A percentile compares a stretch with the other conserved stretches of the same genome.
phyloP scores from a whole-genome alignment of 1,284 basidiomycete species.

The Trametes sp. region DNA sequence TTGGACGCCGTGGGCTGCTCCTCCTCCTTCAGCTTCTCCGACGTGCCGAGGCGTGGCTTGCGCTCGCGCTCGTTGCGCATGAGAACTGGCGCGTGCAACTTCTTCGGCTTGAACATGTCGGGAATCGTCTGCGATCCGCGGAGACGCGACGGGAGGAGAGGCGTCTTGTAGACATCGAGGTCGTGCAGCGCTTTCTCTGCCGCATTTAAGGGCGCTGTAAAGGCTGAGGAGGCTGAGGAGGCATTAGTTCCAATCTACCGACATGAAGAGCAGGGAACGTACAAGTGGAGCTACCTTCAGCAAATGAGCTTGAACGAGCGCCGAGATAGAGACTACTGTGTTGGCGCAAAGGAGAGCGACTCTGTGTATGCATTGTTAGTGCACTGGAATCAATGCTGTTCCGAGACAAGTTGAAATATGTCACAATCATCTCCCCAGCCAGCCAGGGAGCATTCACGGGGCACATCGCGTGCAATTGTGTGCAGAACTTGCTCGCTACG shows the following conservation, averaged over 20 bases:
- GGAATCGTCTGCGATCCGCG: slow-evolving; percentile 59
- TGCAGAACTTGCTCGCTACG: no score
- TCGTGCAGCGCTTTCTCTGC: slow-evolving; percentile 73
- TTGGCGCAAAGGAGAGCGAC: slow-evolving; percentile 52
- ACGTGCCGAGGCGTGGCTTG: slow-evolving; percentile 46
- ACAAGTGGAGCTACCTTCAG: slow-evolving; percentile 34
- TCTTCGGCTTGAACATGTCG: slow-evolving; percentile 70
- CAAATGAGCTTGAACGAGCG: slow-evolving; percentile 34
- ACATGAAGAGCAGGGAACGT: slow-evolving; percentile 11
- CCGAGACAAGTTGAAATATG: no score
- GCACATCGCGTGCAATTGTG: no score
- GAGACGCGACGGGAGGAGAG: slow-evolving; percentile 72
- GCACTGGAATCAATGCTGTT: not conserved
- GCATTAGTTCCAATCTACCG: not conserved
- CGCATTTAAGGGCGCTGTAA: slow-evolving; percentile 48
- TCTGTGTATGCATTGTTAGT: slow-evolving; percentile 20
- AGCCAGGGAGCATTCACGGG: no score
- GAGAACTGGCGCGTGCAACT: slow-evolving; percentile 59
- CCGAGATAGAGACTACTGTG: slow-evolving; percentile 59
- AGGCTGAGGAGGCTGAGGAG: slow-evolving; percentile 12
- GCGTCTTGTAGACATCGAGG: slow-evolving; percentile 78
- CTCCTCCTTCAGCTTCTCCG: slow-evolving; percentile 41
- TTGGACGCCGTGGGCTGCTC: slow-evolving; percentile 47
- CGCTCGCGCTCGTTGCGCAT: slow-evolving; percentile 51
- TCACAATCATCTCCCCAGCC: no score